Base-by-base conservation (phyloP, 23 red algal genomes). In the Pyropia haitanensis region DNA sequence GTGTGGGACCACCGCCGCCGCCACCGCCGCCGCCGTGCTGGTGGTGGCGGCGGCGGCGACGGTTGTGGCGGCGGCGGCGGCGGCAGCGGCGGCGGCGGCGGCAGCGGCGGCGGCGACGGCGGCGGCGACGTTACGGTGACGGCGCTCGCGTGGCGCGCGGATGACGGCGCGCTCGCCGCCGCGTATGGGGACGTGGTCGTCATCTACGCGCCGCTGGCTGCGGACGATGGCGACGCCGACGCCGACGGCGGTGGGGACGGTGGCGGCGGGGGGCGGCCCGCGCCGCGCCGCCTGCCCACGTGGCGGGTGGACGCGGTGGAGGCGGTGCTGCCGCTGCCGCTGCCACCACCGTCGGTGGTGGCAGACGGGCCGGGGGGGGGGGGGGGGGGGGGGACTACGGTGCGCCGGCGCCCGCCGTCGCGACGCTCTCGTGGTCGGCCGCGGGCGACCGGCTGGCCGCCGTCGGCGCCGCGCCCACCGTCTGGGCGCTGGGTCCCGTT, bases 111-210 rank as follows among this genome's bases (percentile, higher is more conserved):
- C 39, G n/a, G n/a, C n/a, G 28, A 67, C 15, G 60, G 27, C 7
- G 24, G 18, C 8, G 53, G 27, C 14, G 18, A 18, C 17, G 16
- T n/a, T 22, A 7, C 0, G 0, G 85, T 81, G 22, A 68, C 44
- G 1, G 85, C 76, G 10, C 12, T 90, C 18, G 68, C 66, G 9
- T 81, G 73, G 69, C 77, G 85, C 5, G 51, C 67, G 27, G 61
- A 65, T 26, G 76, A 82, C 57, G 85, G 63, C 27, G 82, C 64
- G 12, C 26, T 88, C 51, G 82, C 73, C 14, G 71, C 50, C 14
- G 70, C 82, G 10, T 70, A 63, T 61, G 82, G 82, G 56, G 53
- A 63, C 28, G 49, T 44, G 27, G 51, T 88, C 58, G 80, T 85
- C 53, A 71, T 85, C 13, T 85, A 58, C 26, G 80, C 73, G 16